Conservation (phyloP, 306 rosid species). For the Cicer pinnatifidum region DNA sequence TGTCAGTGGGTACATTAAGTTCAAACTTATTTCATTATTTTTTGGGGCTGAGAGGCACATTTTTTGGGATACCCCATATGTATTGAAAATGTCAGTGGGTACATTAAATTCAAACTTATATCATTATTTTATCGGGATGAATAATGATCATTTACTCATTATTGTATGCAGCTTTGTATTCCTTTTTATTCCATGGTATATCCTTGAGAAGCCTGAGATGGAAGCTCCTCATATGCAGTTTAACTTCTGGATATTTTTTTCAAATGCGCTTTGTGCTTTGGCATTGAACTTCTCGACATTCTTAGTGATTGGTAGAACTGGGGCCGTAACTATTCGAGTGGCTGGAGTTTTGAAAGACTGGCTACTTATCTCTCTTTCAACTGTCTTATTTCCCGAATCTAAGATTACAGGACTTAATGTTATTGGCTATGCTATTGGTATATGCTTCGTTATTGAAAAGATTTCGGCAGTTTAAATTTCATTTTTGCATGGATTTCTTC, state of each 20-base stretch:
- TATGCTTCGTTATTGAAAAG: conserved; percentile 32
- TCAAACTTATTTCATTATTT: conserved; percentile 22
- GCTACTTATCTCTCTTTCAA: conserved; percentile 94
- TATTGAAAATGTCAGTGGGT: conserved; percentile 11
- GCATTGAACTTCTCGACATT: conserved; percentile 96
- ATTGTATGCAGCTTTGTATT: conserved; percentile 77
- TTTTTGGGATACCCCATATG: conserved; percentile 30
- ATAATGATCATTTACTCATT: conserved; percentile 37
- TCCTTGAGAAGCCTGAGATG: conserved; percentile 92
- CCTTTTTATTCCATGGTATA: conserved; percentile 89
- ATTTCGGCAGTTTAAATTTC: conserved; percentile 33
- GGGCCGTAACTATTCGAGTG: conserved; percentile 97
- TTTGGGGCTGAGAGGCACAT: neutral
- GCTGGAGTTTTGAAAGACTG: conserved; percentile 99
- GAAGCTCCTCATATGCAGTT: conserved; percentile 88
- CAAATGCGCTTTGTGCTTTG: conserved; percentile 92
- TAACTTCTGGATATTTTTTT: conserved; percentile 95
- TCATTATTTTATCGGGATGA: conserved; percentile 28
- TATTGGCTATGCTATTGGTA: conserved; percentile 94
- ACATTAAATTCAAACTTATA: conserved; percentile 16
- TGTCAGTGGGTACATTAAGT: conserved; percentile 6
- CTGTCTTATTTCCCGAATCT: conserved; percentile 94
- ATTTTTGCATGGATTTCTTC: conserved; percentile 36
- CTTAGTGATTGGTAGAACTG: conserved; percentile 96
- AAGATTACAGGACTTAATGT: conserved; percentile 83